Percentiles rank a stretch among this genome's conserved stretches.
phyloP scores from a whole-genome alignment of 352 stramenopile species.

The Phytophthora crassamura region DNA sequence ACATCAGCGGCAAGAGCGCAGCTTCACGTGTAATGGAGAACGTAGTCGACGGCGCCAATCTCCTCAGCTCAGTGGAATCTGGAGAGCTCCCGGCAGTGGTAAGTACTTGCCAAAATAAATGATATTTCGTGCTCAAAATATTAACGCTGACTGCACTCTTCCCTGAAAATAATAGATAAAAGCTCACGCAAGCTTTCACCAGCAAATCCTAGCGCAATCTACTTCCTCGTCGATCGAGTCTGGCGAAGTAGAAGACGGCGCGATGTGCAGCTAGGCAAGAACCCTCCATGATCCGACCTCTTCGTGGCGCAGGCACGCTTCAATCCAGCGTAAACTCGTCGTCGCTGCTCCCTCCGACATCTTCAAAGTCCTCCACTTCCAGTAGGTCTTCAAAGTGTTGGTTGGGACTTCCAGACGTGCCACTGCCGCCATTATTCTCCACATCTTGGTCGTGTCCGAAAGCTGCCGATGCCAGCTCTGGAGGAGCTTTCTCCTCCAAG shows the following conservation, averaged over 20 bases:
- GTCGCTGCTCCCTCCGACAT: constrained; percentile 30
- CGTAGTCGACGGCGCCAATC: constrained; percentile 8
- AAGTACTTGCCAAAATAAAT: constrained; percentile 11
- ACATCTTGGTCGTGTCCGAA: no score
- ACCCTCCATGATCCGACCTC: background rate
- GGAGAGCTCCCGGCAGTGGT: constrained; percentile 50
- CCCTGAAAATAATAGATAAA: constrained; percentile 22
- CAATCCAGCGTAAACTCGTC: constrained; percentile 26
- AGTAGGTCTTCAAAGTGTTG: constrained; percentile 27
- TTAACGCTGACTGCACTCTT: constrained; percentile 5
- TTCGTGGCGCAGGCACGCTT: background rate
- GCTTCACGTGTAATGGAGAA: constrained; percentile 11
- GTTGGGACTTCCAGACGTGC: constrained; percentile 11
- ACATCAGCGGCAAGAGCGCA: constrained; percentile 38
- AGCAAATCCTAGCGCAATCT: constrained; percentile 25
- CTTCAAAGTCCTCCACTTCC: constrained; percentile 25
- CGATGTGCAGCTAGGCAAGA: constrained; percentile 9
- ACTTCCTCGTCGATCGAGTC: constrained; percentile 40
- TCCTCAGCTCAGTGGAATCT: constrained; percentile 54
- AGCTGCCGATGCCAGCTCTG: background rate
- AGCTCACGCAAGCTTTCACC: constrained; percentile 28
- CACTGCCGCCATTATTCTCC: background rate
- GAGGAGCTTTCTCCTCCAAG: constrained; percentile 18
- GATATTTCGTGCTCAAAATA: constrained; percentile 1
- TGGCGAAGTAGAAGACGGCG: constrained; percentile 39